These are phyloP conservation scores for Ilex aquifolium DNA, from an alignment of 257 asterid genomes.

Conservation along the genomic window DNA sequence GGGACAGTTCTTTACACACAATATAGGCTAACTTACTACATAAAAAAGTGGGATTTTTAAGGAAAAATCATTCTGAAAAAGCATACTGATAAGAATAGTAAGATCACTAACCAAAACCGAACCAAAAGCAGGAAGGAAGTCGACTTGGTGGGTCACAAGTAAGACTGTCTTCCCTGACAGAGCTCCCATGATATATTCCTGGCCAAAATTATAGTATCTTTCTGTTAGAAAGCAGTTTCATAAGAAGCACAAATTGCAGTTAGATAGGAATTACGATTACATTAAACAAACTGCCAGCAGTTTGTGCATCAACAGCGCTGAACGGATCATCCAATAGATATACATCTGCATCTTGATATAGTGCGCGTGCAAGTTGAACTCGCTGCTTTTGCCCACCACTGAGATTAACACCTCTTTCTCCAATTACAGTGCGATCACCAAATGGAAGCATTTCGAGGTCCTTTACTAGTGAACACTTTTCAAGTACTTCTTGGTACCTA, in stretches of 20 bases:
- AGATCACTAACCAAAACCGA: conserved; percentile 30
- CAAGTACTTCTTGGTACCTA: neutral
- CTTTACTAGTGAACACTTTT: neutral
- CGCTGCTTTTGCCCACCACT: neutral
- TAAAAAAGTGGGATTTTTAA: no score
- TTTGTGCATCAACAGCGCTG: neutral
- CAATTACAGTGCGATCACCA: neutral
- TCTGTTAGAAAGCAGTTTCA: no score
- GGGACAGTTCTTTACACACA: no score
- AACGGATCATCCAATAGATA: neutral
- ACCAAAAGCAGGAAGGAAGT: conserved; percentile 36
- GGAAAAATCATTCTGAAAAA: no score
- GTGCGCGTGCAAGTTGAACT: neutral
- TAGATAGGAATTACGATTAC: neutral
- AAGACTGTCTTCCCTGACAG: conserved; percentile 26
- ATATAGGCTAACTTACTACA: no score
- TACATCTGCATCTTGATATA: neutral
- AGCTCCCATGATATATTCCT: conserved; percentile 34
- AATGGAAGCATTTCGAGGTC: neutral
- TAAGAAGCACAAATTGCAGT: no score
- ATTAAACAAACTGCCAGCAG: neutral
- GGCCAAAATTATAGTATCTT: neutral
- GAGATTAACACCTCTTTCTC: conserved; percentile 1
- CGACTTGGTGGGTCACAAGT: conserved; percentile 46
- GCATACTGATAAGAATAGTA: neutral